Percentiles rank a stretch among this genome's conserved stretches.
phyloP scores from a whole-genome alignment of 1,284 basidiomycete species.

The Tilletia caries region DNA sequence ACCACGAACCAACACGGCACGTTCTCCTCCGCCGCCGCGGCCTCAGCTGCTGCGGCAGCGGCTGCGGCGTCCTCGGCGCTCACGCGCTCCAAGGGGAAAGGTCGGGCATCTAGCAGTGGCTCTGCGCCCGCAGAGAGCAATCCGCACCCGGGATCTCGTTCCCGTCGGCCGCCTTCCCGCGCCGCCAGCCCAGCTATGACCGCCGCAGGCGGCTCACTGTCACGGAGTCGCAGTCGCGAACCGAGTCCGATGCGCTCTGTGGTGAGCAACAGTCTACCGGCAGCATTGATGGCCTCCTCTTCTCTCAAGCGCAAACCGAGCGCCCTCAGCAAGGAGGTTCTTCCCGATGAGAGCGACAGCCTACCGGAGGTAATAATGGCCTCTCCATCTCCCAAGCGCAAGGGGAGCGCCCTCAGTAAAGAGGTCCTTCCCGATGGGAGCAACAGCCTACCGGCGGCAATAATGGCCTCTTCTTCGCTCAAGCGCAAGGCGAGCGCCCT shows the following conservation, averaged over 20 bases:
- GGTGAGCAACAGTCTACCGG: neutral
- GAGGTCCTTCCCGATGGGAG: too few relatives aligned
- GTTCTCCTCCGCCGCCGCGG: slow-evolving; percentile 14
- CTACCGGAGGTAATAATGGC: slow-evolving; percentile 7
- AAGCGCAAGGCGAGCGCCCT: slow-evolving; percentile 34
- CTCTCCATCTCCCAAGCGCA: too few relatives aligned
- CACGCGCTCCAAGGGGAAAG: slow-evolving; percentile 28
- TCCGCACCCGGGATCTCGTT: slow-evolving; percentile 22
- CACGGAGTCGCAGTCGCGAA: neutral
- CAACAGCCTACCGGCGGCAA: neutral
- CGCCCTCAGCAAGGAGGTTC: slow-evolving; percentile 29
- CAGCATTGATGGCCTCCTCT: neutral
- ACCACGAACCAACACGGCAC: slow-evolving; percentile 10
- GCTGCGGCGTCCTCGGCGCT: slow-evolving; percentile 15
- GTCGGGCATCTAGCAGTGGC: slow-evolving; percentile 14
- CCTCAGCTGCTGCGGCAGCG: slow-evolving; percentile 2
- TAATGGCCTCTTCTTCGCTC: neutral
- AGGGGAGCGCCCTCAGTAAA: too few relatives aligned
- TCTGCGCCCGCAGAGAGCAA: slow-evolving; percentile 21
- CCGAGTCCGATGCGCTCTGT: neutral
- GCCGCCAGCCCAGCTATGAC: slow-evolving; percentile 19
- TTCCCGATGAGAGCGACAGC: slow-evolving; percentile 14
- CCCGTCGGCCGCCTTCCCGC: slow-evolving; percentile 29
- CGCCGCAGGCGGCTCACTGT: neutral
- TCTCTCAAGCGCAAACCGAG: slow-evolving; percentile 30